Evolutionary conservation across 176 grass and related monocot species (phyloP), one percentile per base, ranked within the genome.

Genomic region (Saccharum officinarum): DNA sequence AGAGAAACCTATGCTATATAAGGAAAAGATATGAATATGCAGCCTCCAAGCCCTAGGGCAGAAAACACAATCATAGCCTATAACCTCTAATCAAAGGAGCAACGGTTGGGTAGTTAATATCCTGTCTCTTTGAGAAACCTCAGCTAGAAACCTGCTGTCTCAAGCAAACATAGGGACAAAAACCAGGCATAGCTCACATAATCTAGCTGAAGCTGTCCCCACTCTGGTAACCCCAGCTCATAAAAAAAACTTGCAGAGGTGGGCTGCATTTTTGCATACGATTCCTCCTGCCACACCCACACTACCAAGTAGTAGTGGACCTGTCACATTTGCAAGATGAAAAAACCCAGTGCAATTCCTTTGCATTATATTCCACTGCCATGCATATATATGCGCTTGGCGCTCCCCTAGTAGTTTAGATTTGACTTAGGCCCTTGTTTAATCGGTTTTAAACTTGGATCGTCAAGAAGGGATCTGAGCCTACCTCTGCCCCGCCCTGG

Each of bases 381-480:
- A 78, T 45, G 41, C 42, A 46, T 68, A 83, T 18, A 54, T 54
- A 18, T 37, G 81, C 33, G 40, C 63, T 81, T 42, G 42, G 71
- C 68, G 71, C n/a, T 80, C 17, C 17, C 34, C 34, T 82, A 41
- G 4, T 89, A 80, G 79, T 87, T 88, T 92, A 97, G 83, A 83
- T 94, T 90, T 90, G 94, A 97, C 92, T 90, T 79, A 77, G n/a
- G 59, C 39, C 69, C 49, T 90, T 86, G 69, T 97, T 84, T 81
- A 92, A 80, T 91, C 75, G 77, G 79, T 80, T 87, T 87, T 88
- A 90, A 97, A 73, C 86, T 71, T 94, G 59, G 79, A 83, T 94
- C 91, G 94, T 97, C 69, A 67, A 90, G 80, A 76, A 50, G 50
- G 87, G 89, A 90, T 90, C 89, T 11, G 79, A 87, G 63, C 82